Base-by-base conservation (phyloP, 2,329 filamentous ascomycete species). In the Clonostachys solani region DNA sequence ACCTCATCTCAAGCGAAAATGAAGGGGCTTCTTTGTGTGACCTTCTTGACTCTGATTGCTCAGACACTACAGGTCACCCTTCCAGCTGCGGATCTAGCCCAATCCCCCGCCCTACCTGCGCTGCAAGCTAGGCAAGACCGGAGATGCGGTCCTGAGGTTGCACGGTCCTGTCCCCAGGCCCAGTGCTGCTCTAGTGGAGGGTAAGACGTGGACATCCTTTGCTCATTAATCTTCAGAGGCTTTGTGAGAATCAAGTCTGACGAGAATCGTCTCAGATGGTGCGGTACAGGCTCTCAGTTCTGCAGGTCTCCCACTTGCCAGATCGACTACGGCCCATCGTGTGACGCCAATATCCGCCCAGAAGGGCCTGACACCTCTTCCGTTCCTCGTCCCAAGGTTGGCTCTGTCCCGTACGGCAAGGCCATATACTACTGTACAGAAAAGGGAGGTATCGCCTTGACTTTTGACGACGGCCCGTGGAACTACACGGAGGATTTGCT, bases 301-400 rank as follows among this genome's bases (percentile, higher is more conserved):
- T 86, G 83, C 63, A 71, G 72, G 33, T 75, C 80, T 17, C 83
- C 83, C 3, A 75, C 81, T 46, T 86, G 83, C 57, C 73, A 80
- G 58, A 78, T 83, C 55, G 64, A 75, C 52, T 83, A 79, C 53
- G 80, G 80, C n/a, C 71, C 80, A 17, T 74, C 65, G 5, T 86
- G 83, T 53, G 81, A 84, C 52, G 81, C 75, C 46, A 84, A 84
- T 53, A 68, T 54, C 72, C 79, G 44, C 50, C 74, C 52, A 4
- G 49, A 50, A 0, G 83, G 83, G 2, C 65, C 69, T 9, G 77
- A 81, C 49, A 86, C 82, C 1, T 71, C 72, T 4, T 65, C 63
- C 2, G 61, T 84, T 42, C 59, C 71, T 17, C 74, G 83, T 9
- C 68, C 78, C 3, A 70, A 77, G 42, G 50, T 80, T 3, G 45